A percentile compares a stretch with the other conserved stretches of the same genome.
Evolutionary conservation across 106 monocot genomes (phyloP).

Genomic region (Posidonia australis): DNA sequence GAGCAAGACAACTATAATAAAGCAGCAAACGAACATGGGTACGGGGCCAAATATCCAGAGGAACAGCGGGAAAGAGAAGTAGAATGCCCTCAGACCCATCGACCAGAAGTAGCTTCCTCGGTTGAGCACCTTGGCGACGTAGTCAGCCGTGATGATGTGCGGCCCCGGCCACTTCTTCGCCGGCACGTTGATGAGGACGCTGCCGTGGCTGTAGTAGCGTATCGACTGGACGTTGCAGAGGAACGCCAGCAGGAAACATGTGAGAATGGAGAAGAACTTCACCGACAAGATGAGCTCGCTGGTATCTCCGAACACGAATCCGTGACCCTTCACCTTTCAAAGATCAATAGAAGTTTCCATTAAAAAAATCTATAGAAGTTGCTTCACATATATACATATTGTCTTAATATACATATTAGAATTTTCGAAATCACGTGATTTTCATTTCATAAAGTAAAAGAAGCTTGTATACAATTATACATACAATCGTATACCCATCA

Average conservation of each 20-base stretch:
- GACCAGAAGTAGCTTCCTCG: constrained; percentile 70
- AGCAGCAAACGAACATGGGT: constrained; percentile 38
- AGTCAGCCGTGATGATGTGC: constrained; percentile 17
- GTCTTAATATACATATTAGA: no score
- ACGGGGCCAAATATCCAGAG: constrained; percentile 72
- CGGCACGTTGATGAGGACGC: constrained; percentile 56
- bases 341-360: not conserved
- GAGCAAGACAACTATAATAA: constrained; percentile 32
- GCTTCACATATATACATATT: no score
- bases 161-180: not conserved
- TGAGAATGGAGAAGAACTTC: constrained; percentile 69
- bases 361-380: not conserved
- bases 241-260: constrained; percentile 79
- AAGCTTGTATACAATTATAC: no score
- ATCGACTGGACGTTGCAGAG: constrained; percentile 58
- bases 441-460: no score
- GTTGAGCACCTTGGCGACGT: constrained; percentile 35
- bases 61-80: constrained; percentile 70
- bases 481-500: no score
- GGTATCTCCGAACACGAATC: constrained; percentile 24
- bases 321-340: not conserved
- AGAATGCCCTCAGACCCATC: constrained; percentile 49
- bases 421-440: no score
- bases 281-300: constrained; percentile 23
- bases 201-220: constrained; percentile 69